Conservation (phyloP, 441 rosid genomes). For the Euphorbia celastroides region DNA sequence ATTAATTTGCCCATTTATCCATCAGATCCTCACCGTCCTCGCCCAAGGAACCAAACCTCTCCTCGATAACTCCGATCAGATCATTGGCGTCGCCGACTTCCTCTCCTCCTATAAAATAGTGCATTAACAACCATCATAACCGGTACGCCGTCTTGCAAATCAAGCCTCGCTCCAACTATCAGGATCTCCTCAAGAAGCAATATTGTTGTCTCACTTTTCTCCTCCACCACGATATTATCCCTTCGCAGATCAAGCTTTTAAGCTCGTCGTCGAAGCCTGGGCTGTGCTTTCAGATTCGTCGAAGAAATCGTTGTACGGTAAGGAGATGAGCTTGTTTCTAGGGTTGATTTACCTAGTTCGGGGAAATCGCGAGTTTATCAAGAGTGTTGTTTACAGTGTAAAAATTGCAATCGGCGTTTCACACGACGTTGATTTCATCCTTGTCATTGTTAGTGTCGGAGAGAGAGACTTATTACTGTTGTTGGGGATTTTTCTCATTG, state of each 20-base stretch:
- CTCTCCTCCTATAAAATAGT: constrained; percentile 54
- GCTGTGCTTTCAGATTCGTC: constrained; percentile 51
- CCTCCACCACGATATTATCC: constrained; percentile 82
- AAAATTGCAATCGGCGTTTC: constrained; percentile 68
- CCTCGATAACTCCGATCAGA: constrained; percentile 88
- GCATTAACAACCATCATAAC: constrained; percentile 56
- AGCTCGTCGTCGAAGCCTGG: constrained; percentile 85
- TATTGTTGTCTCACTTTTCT: constrained; percentile 83
- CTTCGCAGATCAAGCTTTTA: constrained; percentile 81
- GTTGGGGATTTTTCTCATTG: constrained; percentile 82
- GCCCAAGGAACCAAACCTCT: constrained; percentile 82
- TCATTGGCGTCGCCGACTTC: constrained; percentile 77
- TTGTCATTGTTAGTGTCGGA: constrained; percentile 82
- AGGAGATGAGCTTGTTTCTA: constrained; percentile 46
- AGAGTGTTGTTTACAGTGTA: constrained; percentile 68
- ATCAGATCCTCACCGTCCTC: constrained; percentile 67
- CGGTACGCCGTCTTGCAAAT: constrained; percentile 89
- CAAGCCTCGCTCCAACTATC: constrained; percentile 47
- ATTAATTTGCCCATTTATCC: too few species aligned
- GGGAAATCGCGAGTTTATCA: constrained; percentile 58
- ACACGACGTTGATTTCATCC: constrained; percentile 47
- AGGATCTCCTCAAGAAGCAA: constrained; percentile 62
- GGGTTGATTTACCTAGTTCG: constrained; percentile 45
- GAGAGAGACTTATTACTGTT: constrained; percentile 74
- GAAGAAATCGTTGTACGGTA: constrained; percentile 58